Conservation (phyloP, 768 basidiomycete genomes). For the Naganishia friedmannii region DNA sequence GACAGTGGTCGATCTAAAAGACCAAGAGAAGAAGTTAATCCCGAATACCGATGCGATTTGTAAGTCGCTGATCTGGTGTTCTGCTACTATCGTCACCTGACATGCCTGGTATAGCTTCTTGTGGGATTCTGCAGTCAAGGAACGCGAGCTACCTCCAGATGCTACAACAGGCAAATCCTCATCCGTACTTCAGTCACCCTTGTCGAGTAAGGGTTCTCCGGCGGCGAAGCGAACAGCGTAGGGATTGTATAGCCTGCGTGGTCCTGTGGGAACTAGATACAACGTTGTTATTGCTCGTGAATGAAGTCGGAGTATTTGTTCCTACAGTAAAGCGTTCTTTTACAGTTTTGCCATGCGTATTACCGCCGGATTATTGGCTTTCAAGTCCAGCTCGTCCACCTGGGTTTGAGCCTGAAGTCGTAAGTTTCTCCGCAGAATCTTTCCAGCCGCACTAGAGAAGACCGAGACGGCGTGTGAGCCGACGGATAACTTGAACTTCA, state of each 20-base stretch:
- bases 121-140: slow-evolving; percentile 46
- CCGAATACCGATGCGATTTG: slow-evolving; percentile 50
- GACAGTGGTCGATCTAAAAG: slow-evolving; percentile 47
- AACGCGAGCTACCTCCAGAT: slow-evolving; percentile 11
- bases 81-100: background rate
- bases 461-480: background rate
- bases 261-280: background rate
- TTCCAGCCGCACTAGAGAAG: slow-evolving; percentile 68
- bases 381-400: background rate
- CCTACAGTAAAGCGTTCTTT: background rate
- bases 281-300: background rate
- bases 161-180: background rate
- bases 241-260: background rate
- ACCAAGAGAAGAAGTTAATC: slow-evolving; percentile 49
- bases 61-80: slow-evolving; percentile 32
- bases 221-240: background rate
- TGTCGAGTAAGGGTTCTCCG: background rate
- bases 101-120: slow-evolving; percentile 40
- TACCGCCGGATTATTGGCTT: background rate
- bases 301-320: background rate
- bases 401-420: slow-evolving; percentile 10
- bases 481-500: background rate
- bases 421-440: slow-evolving; percentile 76
- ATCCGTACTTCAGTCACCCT: background rate
- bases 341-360: slow-evolving; percentile 17